Evolutionary conservation across 352 stramenopile species (phyloP).

Genomic region (Pythium phragmitis): DNA sequence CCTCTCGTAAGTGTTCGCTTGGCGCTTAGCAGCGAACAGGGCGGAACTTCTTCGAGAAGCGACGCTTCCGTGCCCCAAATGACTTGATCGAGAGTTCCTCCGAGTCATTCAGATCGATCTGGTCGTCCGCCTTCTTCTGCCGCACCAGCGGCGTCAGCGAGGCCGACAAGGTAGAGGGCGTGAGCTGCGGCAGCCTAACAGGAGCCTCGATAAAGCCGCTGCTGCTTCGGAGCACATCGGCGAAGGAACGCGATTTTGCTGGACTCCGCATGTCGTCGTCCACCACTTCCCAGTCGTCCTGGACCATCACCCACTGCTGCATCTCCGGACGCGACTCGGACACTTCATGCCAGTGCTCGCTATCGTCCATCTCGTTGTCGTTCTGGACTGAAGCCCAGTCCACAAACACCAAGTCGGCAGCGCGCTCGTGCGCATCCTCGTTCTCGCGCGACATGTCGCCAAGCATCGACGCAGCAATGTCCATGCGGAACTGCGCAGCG

Average conservation of each 20-base stretch:
- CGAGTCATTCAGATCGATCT: neutral
- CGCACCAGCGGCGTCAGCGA: conserved; percentile 14
- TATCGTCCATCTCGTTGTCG: conserved; percentile 31
- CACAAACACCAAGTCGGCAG: conserved; percentile 26
- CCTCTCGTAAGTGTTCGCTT: neutral
- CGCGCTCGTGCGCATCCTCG: neutral
- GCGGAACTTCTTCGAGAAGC: conserved; percentile 23
- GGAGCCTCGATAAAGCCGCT: conserved; percentile 15
- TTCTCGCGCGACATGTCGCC: conserved; percentile 44
- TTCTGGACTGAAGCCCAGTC: conserved; percentile 37
- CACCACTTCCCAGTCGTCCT: conserved; percentile 78
- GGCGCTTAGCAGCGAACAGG: neutral
- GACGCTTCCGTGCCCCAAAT: conserved; percentile 52
- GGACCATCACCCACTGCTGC: conserved; percentile 55
- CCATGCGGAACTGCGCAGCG: conserved; percentile 63
- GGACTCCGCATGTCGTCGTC: conserved; percentile 31
- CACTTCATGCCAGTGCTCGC: conserved; percentile 64
- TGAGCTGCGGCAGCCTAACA: conserved; percentile 10
- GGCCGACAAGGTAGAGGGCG: neutral
- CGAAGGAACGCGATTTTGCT: conserved; percentile 53
- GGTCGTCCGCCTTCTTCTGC: conserved; percentile 6
- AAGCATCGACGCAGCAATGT: conserved; percentile 62
- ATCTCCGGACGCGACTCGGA: conserved; percentile 27
- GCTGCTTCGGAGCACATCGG: conserved; percentile 44
- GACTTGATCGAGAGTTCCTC: conserved; percentile 48